Percentiles rank a stretch among this genome's conserved stretches.
Conservation (phyloP, 192 early-diverging fungal species). For the Spizellomyces punctatus region DNA sequence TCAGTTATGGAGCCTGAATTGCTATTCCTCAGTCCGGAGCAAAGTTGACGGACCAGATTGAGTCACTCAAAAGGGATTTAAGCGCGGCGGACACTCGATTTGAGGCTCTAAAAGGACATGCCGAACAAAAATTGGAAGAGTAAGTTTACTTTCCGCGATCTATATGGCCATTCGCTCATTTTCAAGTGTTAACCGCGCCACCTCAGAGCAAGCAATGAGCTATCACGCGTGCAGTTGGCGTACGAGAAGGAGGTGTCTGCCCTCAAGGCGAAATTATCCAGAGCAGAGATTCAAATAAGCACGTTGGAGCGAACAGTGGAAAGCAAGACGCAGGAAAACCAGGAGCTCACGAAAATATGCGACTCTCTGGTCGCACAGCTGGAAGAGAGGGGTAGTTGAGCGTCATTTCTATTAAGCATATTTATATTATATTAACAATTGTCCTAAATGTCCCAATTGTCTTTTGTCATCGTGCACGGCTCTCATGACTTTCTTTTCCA, state of each 20-base stretch:
- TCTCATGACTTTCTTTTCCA: conserved; percentile 13
- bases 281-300: conserved; percentile 35
- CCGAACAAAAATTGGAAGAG: conserved; percentile 47
- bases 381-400: conserved; percentile 3
- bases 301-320: conserved; percentile 33
- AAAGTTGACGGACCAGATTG: neutral
- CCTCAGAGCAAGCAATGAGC: conserved; percentile 44
- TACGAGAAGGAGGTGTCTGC: conserved; percentile 45
- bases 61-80: conserved; percentile 19
- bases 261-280: conserved; percentile 32
- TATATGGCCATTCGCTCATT: neutral
- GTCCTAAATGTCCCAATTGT: neutral
- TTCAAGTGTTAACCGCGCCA: neutral
- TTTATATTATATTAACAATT: neutral
- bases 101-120: conserved; percentile 36
- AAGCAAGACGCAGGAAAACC: conserved; percentile 43
- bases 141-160: conserved; percentile 8
- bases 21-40: conserved; percentile 1
- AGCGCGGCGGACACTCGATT: conserved; percentile 21
- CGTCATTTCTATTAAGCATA: neutral
- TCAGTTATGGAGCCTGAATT: too few species aligned
- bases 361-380: conserved; percentile 44
- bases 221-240: conserved; percentile 24
- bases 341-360: conserved; percentile 45
- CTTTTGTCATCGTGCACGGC: neutral